Percentiles rank a stretch among this genome's conserved stretches.
Evolutionary conservation across 2,329 filamentous ascomycete species (phyloP).

Genomic region (Aureobasidium melanogenum): DNA sequence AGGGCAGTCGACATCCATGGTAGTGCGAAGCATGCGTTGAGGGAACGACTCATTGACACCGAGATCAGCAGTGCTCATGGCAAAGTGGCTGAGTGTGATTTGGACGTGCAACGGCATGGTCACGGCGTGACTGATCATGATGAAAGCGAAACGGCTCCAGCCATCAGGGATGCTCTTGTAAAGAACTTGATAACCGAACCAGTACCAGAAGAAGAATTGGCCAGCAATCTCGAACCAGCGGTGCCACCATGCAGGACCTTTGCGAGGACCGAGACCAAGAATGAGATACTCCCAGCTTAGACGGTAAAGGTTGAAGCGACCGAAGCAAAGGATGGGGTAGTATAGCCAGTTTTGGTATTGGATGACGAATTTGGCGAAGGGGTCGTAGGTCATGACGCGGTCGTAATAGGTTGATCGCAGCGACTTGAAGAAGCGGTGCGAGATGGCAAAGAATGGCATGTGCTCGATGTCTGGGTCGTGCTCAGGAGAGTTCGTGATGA

Average conservation of each 20-base stretch:
- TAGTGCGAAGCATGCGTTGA: conserved; percentile 83
- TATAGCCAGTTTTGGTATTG: conserved; percentile 58
- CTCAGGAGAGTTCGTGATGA: conserved; percentile 79
- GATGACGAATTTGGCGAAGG: conserved; percentile 49
- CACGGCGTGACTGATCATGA: conserved; percentile 72
- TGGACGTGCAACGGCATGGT: conserved; percentile 79
- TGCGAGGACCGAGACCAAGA: conserved; percentile 44
- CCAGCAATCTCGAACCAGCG: conserved; percentile 57
- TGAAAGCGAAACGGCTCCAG: conserved; percentile 50
- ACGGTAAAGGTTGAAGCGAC: conserved; percentile 64
- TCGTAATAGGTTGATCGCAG: conserved; percentile 59
- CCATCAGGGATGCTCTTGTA: conserved; percentile 52
- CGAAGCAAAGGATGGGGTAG: conserved; percentile 56
- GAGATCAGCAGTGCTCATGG: conserved; percentile 83
- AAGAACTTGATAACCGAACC: conserved; percentile 58
- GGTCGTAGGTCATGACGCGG: conserved; percentile 55
- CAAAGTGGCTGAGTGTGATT: conserved; percentile 82
- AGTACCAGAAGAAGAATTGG: conserved; percentile 57
- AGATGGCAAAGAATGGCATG: conserved; percentile 60
- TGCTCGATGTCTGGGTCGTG: conserved; percentile 89
- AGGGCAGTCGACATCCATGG: conserved; percentile 87
- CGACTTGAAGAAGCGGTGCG: conserved; percentile 55
- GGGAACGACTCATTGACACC: conserved; percentile 79
- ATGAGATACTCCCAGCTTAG: conserved; percentile 59
- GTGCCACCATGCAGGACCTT: conserved; percentile 58